phyloP scores from a whole-genome alignment of 768 basidiomycete genomes.

The Suillus cothurnatus region DNA sequence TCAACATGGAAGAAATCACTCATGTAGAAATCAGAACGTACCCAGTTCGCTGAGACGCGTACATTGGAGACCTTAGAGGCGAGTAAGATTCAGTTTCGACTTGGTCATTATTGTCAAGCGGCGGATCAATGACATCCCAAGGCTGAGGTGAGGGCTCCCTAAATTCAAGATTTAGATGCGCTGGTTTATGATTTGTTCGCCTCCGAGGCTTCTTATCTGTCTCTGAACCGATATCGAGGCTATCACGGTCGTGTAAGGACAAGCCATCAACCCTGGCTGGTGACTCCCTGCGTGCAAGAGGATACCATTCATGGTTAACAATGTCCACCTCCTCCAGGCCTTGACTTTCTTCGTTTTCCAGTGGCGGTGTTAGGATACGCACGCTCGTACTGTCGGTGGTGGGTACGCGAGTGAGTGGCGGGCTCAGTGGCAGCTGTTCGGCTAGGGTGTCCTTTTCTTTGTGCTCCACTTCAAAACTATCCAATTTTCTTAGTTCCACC shows the following conservation, averaged over 20 bases:
- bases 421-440: conserved; percentile 34
- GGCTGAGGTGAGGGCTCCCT: conserved; percentile 59
- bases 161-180: conserved; percentile 52
- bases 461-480: not conserved
- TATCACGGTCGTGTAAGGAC: conserved; percentile 16
- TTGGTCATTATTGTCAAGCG: conserved; percentile 39
- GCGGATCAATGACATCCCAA: conserved; percentile 64
- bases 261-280: conserved; percentile 16
- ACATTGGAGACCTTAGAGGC: conserved; percentile 44
- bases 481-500: conserved; percentile 7
- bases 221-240: conserved; percentile 14
- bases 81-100: conserved; percentile 42
- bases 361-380: conserved; percentile 3
- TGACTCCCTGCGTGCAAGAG: conserved; percentile 18
- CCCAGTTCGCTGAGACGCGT: conserved; percentile 45
- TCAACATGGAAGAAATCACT: conserved; percentile 10
- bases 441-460: conserved; percentile 7
- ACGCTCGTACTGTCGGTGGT: conserved; percentile 17
- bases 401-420: conserved; percentile 30
- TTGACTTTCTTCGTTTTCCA: conserved; percentile 9
- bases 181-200: conserved; percentile 35
- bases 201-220: conserved; percentile 31
- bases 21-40: conserved; percentile 30
- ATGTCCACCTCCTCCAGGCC: conserved; percentile 24
- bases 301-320: conserved; percentile 29